Evolutionary conservation across 164 flowering plant genomes (phyloP).

Genomic region (Tetracentron sinense): DNA sequence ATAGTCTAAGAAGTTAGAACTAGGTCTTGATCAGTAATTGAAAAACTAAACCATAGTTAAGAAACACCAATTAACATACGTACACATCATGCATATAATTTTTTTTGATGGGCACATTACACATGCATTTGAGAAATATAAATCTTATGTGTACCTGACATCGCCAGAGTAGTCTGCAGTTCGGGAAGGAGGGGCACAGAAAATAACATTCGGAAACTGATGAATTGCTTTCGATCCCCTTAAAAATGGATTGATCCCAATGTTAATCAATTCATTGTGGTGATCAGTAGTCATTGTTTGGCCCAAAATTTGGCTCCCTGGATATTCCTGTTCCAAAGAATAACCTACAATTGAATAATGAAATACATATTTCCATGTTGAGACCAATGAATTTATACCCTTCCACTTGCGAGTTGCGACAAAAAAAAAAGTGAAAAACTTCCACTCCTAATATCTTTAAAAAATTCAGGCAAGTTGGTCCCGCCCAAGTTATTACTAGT

Average conservation of each 20-base stretch:
- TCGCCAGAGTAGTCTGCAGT: conserved; percentile 74
- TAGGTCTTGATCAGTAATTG: too few relatives aligned
- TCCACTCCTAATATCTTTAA: too few relatives aligned
- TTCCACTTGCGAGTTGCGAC: too few relatives aligned
- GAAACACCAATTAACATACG: too few relatives aligned
- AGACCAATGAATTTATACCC: too few relatives aligned
- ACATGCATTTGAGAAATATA: background rate
- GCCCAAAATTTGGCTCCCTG: conserved; percentile 72
- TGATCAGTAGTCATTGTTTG: conserved; percentile 76
- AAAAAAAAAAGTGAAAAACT: too few relatives aligned
- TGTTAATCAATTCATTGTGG: conserved; percentile 70
- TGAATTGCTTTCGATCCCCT: conserved; percentile 33
- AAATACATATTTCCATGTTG: conserved; percentile 11
- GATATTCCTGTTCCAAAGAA: conserved; percentile 57
- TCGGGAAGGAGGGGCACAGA: conserved; percentile 89
- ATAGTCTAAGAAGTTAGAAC: too few relatives aligned
- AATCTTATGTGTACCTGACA: conserved; percentile 49
- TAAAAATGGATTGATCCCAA: conserved; percentile 69
- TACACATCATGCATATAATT: too few relatives aligned
- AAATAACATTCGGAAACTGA: conserved; percentile 70
- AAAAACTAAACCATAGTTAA: too few relatives aligned
- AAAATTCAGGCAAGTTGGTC: too few relatives aligned
- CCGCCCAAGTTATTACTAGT: too few relatives aligned
- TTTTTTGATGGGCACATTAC: too few relatives aligned
- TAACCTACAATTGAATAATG: background rate